Percentiles rank a stretch among this genome's conserved stretches.
These are phyloP conservation scores for Ogataea minuta DNA, from an alignment of 805 yeast genomes.

Conservation along the genomic window DNA sequence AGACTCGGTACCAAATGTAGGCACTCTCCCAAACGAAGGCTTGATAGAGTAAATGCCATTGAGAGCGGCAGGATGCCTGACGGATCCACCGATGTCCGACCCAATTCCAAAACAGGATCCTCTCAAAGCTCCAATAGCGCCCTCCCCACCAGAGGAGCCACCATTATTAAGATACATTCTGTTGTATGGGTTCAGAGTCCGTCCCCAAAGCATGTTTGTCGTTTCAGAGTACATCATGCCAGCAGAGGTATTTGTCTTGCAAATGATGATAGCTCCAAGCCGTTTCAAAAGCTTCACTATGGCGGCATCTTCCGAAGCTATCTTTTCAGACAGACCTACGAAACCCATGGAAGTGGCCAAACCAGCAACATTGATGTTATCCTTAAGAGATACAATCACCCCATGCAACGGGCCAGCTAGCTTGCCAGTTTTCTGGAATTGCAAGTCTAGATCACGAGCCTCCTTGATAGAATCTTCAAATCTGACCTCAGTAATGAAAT, in stretches of 20 bases:
- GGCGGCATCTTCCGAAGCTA: conserved; percentile 37
- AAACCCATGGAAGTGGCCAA: conserved; percentile 50
- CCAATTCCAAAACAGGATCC: conserved; percentile 62
- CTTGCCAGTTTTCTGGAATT: conserved; percentile 45
- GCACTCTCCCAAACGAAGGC: conserved; percentile 42
- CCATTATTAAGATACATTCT: conserved; percentile 50
- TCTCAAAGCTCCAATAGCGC: conserved; percentile 52
- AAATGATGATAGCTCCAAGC: conserved; percentile 53
- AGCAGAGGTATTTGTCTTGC: conserved; percentile 57
- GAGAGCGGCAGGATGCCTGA: conserved; percentile 60
- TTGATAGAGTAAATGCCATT: conserved; percentile 55
- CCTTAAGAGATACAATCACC: conserved; percentile 48
- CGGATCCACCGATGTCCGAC: conserved; percentile 38
- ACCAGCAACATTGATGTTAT: conserved; percentile 46
- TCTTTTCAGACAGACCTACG: conserved; percentile 34
- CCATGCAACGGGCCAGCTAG: conserved; percentile 65
- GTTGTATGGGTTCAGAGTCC: conserved; percentile 50
- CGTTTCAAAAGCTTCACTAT: conserved; percentile 39
- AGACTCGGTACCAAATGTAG: conserved; percentile 37
- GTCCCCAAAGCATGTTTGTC: conserved; percentile 48
- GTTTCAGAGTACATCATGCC: conserved; percentile 62
- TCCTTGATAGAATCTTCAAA: conserved; percentile 55
- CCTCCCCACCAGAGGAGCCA: conserved; percentile 69
- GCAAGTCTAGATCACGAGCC: conserved; percentile 55
- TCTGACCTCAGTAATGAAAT: conserved; percentile 44